Base-by-base conservation (phyloP, 148 eudicot species). In the Rhododendron ovatum region DNA sequence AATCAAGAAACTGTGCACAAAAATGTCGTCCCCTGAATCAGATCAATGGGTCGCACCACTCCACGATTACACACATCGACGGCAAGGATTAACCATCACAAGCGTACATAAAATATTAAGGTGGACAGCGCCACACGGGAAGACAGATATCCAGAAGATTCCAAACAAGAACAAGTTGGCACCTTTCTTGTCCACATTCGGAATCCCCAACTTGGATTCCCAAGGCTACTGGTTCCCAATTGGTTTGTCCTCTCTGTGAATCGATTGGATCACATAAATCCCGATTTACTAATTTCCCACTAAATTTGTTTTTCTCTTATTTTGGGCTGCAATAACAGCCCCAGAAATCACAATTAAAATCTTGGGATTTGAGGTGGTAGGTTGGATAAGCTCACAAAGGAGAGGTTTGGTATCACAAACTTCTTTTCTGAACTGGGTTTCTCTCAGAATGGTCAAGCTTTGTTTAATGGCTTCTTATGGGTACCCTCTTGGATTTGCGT, bases 401-500 rank as follows among this genome's bases (percentile, higher is more conserved):
- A 30, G 59, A 75, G 82, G 10, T 88, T 85, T 53, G 77, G 84
- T 45, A 45, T 82, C 89, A 83, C 81, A 85, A 82, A 75, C 86
- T 78, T 78, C 59, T 20, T 87, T 88, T 87, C 90, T 85, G 88
- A 88, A 59, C 85, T 86, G 86, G 88, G 85, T 81, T 76, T 88
- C 82, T 91, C 91, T 86, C 73, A 59, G 82, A 81, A 90, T 88
- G 90, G 88, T 78, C 55, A 84, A 89, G 84, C 82, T 82, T 41
- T 91, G 87, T 84, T 73, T 87, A 89, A 90, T 89, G 91, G 87
- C 94, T 80, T 91, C 93, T 57, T 89, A 84, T 86, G 93, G 92
- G 5, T 91, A 83, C 84, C 90, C 90, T 73, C 90, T 84, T 75
- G 91, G 90, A 45, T 76, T 89, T 88, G 85, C 87, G 69, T 75